These are phyloP conservation scores for Lachnellula occidentalis DNA, from an alignment of 2,329 filamentous ascomycete genomes.

Conservation along the genomic window DNA sequence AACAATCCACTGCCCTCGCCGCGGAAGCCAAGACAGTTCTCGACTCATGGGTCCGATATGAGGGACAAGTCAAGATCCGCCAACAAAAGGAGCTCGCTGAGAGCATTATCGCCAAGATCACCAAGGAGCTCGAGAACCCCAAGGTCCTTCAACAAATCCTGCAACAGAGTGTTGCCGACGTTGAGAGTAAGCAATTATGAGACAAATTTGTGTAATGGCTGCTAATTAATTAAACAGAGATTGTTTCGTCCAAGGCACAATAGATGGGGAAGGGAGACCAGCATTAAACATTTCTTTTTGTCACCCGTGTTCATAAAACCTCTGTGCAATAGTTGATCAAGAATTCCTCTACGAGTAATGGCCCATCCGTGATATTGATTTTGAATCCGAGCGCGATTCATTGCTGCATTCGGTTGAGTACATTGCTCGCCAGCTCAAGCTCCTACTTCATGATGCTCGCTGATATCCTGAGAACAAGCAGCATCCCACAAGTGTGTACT, in stretches of 20 bases:
- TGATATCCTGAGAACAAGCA: background rate
- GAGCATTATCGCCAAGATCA: slow-evolving; percentile 91
- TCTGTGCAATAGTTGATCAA: slow-evolving; percentile 52
- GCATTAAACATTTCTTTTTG: slow-evolving; percentile 43
- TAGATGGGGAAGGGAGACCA: slow-evolving; percentile 41
- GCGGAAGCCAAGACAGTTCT: slow-evolving; percentile 91
- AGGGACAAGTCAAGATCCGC: slow-evolving; percentile 96
- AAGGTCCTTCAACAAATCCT: slow-evolving; percentile 97
- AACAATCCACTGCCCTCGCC: slow-evolving; percentile 90
- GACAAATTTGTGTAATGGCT: background rate
- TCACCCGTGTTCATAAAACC: slow-evolving; percentile 50
- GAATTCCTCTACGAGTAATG: slow-evolving; percentile 7
- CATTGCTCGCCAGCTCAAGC: background rate
- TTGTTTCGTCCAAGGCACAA: slow-evolving; percentile 58
- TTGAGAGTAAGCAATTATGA: slow-evolving; percentile 71
- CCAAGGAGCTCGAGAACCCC: slow-evolving; percentile 98
- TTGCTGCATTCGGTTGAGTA: background rate
- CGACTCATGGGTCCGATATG: slow-evolving; percentile 98
- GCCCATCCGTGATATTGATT: background rate
- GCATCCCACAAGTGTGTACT: background rate
- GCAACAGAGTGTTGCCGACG: slow-evolving; percentile 89
- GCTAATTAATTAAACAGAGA: slow-evolving; percentile 45
- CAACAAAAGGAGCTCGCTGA: slow-evolving; percentile 96
- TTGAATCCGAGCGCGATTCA: background rate
- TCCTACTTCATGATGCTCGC: too few relatives aligned